Percentiles rank a stretch among this genome's conserved stretches.
phyloP scores from a whole-genome alignment of 164 flowering plant genomes.

The Macadamia integrifolia region DNA sequence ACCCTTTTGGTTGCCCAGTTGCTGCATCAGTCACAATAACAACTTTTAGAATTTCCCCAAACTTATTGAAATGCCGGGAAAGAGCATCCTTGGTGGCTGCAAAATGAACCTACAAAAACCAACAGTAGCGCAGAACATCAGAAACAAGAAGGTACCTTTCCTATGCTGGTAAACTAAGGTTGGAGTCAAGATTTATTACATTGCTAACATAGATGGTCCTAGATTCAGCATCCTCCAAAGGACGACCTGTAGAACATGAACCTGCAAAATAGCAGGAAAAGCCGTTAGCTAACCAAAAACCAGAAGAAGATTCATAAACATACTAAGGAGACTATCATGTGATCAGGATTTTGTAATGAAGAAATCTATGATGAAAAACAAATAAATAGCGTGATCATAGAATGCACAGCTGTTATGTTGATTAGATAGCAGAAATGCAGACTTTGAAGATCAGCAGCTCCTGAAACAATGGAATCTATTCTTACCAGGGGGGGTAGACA shows the following conservation, averaged over 20 bases:
- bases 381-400: neutral
- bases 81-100: constrained; percentile 93
- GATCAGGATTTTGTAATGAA: neutral
- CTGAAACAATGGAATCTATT: no score
- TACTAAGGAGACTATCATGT: neutral
- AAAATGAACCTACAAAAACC: constrained; percentile 74
- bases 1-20: constrained; percentile 95
- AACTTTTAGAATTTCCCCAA: constrained; percentile 91
- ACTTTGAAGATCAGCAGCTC: no score
- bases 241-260: constrained; percentile 39
- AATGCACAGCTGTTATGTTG: neutral
- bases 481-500: constrained; percentile 42
- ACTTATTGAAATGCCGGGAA: constrained; percentile 86
- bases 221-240: constrained; percentile 75
- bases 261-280: constrained; percentile 40
- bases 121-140: neutral
- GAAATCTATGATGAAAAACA: neutral
- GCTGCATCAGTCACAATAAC: constrained; percentile 74
- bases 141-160: neutral
- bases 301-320: neutral
- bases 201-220: constrained; percentile 85
- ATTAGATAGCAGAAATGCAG: no score
- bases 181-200: constrained; percentile 32
- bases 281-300: neutral
- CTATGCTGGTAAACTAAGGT: neutral